These are phyloP conservation scores for Ceratocystis eucalypticola DNA, from an alignment of 2,329 filamentous ascomycete genomes.

Conservation along the genomic window DNA sequence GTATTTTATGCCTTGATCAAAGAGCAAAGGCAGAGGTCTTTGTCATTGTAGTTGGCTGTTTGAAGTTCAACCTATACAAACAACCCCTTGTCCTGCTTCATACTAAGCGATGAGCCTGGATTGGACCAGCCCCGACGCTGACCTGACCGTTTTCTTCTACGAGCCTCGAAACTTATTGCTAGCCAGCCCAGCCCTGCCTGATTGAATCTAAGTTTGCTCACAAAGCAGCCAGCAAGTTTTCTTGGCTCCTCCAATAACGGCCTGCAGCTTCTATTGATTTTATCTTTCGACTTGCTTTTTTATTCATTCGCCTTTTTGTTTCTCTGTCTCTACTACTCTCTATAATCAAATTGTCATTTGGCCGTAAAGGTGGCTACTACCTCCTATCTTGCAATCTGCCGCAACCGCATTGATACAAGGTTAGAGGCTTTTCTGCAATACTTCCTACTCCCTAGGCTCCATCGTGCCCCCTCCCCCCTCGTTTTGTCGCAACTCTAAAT, in stretches of 20 bases:
- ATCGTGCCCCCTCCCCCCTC: neutral
- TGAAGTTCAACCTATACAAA: neutral
- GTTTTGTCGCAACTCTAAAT: neutral
- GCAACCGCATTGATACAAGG: neutral
- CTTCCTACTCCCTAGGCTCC: neutral
- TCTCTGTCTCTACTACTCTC: neutral
- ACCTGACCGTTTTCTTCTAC: neutral
- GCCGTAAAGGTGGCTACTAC: neutral
- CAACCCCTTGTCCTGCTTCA: neutral
- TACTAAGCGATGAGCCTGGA: slow-evolving; percentile 1
- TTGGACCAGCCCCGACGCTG: neutral
- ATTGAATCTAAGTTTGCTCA: neutral
- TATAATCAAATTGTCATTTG: neutral
- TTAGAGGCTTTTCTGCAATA: neutral
- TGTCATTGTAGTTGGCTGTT: neutral
- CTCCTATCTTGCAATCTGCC: neutral
- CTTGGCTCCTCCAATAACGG: neutral
- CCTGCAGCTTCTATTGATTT: neutral
- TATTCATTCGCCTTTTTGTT: neutral
- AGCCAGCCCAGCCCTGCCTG: neutral
- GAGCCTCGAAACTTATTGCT: neutral
- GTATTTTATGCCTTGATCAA: no score
- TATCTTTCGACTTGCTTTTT: neutral
- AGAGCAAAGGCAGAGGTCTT: no score
- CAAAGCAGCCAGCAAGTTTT: neutral